Conservation (phyloP, 2,329 filamentous ascomycete species). For the Ophiosphaerella korrae region DNA sequence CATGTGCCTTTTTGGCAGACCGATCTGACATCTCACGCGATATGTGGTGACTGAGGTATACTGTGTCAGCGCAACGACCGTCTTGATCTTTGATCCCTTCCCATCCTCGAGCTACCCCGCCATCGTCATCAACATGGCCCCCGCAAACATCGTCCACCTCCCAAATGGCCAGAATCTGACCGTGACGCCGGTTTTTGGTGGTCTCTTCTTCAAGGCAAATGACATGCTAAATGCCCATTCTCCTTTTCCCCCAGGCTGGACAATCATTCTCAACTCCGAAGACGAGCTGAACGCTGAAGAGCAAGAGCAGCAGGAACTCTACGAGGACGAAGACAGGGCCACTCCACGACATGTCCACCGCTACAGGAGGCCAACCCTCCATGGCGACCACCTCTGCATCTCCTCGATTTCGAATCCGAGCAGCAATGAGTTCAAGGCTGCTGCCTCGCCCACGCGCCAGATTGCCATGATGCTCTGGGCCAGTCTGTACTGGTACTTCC, state of each 20-base stretch:
- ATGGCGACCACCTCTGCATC: constrained; percentile 84
- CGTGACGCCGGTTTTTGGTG: constrained; percentile 87
- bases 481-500: constrained; percentile 96
- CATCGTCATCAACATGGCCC: constrained; percentile 46
- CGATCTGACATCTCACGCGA: constrained; percentile 19
- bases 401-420: constrained; percentile 88
- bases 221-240: constrained; percentile 69
- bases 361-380: constrained; percentile 76
- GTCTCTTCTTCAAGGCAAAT: constrained; percentile 84
- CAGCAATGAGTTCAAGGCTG: constrained; percentile 77
- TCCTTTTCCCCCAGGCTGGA: constrained; percentile 86
- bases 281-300: constrained; percentile 34
- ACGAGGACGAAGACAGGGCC: constrained; percentile 38
- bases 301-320: constrained; percentile 40
- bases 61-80: no score
- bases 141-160: constrained; percentile 64
- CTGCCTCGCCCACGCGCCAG: constrained; percentile 80
- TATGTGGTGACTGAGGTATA: constrained; percentile 18
- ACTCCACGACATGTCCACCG: constrained; percentile 58
- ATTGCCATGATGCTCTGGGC: constrained; percentile 98
- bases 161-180: constrained; percentile 87
- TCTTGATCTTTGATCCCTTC: constrained; percentile 2
- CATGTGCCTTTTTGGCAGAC: constrained; percentile 2
- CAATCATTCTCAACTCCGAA: constrained; percentile 79
- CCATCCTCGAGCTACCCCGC: constrained; percentile 27